phyloP scores from a whole-genome alignment of 2,329 filamentous ascomycete species.

The Verticillium klebahnii region DNA sequence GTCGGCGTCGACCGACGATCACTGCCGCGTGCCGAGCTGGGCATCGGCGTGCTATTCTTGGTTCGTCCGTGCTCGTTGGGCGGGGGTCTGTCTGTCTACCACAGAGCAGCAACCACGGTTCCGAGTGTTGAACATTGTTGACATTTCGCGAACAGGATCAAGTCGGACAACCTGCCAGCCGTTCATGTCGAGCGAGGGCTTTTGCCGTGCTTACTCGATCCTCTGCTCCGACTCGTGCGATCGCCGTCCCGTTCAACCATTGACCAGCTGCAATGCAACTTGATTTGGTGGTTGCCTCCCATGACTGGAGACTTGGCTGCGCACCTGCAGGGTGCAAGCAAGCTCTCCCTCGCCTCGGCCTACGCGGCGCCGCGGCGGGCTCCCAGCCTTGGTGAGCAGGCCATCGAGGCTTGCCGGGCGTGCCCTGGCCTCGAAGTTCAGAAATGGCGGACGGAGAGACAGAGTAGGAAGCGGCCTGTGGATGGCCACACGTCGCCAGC shows the following conservation, averaged over 20 bases:
- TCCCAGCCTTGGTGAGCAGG: background rate
- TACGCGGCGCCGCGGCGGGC: background rate
- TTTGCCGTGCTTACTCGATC: background rate
- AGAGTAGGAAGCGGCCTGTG: background rate
- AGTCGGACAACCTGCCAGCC: background rate
- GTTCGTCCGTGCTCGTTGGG: background rate
- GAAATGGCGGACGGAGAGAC: background rate
- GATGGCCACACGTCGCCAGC: background rate
- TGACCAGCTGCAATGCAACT: background rate
- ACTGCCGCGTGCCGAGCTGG: background rate
- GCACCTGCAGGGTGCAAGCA: background rate
- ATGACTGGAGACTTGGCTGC: conserved; percentile 2
- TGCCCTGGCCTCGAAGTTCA: background rate
- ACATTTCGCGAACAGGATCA: background rate
- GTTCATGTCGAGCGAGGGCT: background rate
- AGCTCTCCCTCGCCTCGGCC: background rate
- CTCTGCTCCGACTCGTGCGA: conserved; percentile 12
- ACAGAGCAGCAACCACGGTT: background rate
- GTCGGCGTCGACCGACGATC: background rate
- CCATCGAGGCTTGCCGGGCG: background rate
- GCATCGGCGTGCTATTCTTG: background rate
- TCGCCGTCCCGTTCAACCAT: conserved; percentile 6
- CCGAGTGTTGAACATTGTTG: background rate
- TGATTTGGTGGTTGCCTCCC: conserved; percentile 3
- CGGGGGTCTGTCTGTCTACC: background rate